phyloP scores from a whole-genome alignment of 495 filamentous ascomycete genomes.

The Articulospora tetracladia region DNA sequence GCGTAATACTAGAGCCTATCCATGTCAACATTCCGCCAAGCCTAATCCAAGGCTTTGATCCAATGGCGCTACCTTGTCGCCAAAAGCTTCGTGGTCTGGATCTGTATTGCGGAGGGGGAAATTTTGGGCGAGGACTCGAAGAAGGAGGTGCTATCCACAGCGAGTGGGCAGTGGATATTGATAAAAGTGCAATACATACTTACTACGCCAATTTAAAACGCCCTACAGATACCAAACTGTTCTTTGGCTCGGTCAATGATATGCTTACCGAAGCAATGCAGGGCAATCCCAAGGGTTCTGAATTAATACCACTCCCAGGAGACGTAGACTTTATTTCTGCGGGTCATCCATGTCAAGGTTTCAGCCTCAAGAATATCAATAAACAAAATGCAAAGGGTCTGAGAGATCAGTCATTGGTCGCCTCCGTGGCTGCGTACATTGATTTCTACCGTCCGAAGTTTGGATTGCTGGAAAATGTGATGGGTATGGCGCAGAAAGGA shows the following conservation, averaged over 20 bases:
- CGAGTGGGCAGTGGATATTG: conserved; percentile 62
- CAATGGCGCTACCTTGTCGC: conserved; percentile 4
- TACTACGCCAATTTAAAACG: conserved; percentile 57
- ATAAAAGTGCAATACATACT: conserved; percentile 57
- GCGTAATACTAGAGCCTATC: conserved; percentile 8
- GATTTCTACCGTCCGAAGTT: conserved; percentile 72
- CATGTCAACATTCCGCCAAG: conserved; percentile 17
- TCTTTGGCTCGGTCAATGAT: conserved; percentile 67
- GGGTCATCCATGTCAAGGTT: conserved; percentile 72
- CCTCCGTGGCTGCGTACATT: conserved; percentile 66
- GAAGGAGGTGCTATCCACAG: conserved; percentile 62
- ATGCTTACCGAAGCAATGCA: conserved; percentile 51
- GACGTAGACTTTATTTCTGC: conserved; percentile 66
- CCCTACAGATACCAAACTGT: conserved; percentile 39
- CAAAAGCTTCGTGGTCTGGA: conserved; percentile 51
- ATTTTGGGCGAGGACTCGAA: conserved; percentile 69
- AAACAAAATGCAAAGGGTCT: conserved; percentile 39
- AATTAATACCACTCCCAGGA: conserved; percentile 47
- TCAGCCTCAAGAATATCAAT: conserved; percentile 54
- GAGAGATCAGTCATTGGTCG: conserved; percentile 66
- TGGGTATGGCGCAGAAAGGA: conserved; percentile 47
- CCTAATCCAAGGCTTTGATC: conserved; percentile 56
- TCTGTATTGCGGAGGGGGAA: conserved; percentile 71
- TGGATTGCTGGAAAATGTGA: conserved; percentile 70
- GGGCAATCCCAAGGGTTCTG: conserved; percentile 36